These are phyloP conservation scores for Rhizomucor miehei DNA, from an alignment of 371 early-diverging fungal species.

Conservation along the genomic window DNA sequence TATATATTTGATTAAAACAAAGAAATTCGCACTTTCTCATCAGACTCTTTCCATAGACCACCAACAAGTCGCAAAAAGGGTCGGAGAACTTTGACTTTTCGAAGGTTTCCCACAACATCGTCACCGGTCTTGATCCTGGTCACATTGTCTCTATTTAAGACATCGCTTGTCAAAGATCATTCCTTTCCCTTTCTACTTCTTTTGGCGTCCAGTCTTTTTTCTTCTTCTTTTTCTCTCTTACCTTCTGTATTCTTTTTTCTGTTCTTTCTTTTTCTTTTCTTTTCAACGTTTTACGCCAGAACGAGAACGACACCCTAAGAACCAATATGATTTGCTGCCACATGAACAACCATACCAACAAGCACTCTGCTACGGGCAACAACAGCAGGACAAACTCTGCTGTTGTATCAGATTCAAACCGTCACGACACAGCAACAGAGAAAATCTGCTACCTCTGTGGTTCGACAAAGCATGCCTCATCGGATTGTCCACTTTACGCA, in stretches of 20 bases:
- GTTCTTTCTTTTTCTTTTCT: conserved; percentile 2
- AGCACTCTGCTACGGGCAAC: neutral
- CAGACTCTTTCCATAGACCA: no score
- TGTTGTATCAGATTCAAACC: neutral
- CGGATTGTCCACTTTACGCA: conserved; percentile 48
- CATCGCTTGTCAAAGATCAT: neutral
- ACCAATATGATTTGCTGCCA: conserved; percentile 13
- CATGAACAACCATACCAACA: conserved; percentile 4
- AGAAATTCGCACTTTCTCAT: no score
- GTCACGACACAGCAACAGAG: conserved; percentile 10
- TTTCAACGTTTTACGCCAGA: conserved; percentile 7
- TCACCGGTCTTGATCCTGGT: no score
- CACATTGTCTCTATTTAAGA: no score
- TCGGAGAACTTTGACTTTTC: no score
- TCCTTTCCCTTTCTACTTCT: conserved; percentile 5
- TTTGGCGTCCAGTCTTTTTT: neutral
- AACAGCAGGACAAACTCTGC: neutral
- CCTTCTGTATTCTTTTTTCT: conserved; percentile 1
- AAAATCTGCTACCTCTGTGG: conserved; percentile 46
- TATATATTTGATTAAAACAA: no score
- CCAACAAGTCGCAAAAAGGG: no score
- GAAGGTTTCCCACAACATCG: no score
- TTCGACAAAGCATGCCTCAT: conserved; percentile 42
- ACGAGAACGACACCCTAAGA: conserved; percentile 12
- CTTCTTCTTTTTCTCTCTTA: conserved; percentile 1